A percentile compares a stretch with the other conserved stretches of the same genome.
phyloP scores from a whole-genome alignment of 2,329 filamentous ascomycete genomes.

The Nigrospora oryzae region DNA sequence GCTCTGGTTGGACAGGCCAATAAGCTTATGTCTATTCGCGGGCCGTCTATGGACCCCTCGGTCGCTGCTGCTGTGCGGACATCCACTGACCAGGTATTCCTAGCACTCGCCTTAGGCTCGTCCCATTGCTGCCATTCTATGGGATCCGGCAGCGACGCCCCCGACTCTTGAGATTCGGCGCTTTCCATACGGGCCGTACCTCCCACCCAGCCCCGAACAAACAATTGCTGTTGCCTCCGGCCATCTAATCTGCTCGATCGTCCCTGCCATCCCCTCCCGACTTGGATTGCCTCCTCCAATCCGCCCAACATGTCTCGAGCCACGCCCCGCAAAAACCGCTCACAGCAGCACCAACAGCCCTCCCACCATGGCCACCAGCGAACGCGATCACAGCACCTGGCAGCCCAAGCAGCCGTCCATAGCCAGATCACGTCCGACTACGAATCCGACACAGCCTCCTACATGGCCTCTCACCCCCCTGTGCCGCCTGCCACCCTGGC shows the following conservation, averaged over 20 bases:
- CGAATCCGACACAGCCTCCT: constrained; percentile 54
- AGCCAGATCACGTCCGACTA: constrained; percentile 41
- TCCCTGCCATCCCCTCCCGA: constrained; percentile 7
- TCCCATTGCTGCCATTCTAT: no score
- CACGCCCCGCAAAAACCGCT: constrained; percentile 22
- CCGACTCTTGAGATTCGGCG: no score
- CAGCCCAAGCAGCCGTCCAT: constrained; percentile 9
- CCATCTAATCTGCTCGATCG: background rate
- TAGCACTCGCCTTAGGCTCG: no score
- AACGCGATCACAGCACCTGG: constrained; percentile 17
- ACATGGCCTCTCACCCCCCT: constrained; percentile 30
- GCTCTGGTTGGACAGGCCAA: no score
- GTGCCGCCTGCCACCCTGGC: constrained; percentile 41
- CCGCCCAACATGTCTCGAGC: constrained; percentile 22
- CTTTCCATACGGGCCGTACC: no score
- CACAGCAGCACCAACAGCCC: constrained; percentile 13
- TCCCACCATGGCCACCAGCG: constrained; percentile 23
- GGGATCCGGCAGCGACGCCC: no score
- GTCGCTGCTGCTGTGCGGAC: no score
- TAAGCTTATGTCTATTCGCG: no score
- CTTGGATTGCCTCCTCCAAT: background rate
- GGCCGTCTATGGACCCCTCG: no score
- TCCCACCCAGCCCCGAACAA: background rate
- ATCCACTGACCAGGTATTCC: no score
- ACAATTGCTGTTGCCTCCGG: background rate